Percentiles rank a stretch among this genome's conserved stretches.
These are phyloP conservation scores for Dendryphion nanum DNA, from an alignment of 2,329 filamentous ascomycete genomes.

Conservation along the genomic window DNA sequence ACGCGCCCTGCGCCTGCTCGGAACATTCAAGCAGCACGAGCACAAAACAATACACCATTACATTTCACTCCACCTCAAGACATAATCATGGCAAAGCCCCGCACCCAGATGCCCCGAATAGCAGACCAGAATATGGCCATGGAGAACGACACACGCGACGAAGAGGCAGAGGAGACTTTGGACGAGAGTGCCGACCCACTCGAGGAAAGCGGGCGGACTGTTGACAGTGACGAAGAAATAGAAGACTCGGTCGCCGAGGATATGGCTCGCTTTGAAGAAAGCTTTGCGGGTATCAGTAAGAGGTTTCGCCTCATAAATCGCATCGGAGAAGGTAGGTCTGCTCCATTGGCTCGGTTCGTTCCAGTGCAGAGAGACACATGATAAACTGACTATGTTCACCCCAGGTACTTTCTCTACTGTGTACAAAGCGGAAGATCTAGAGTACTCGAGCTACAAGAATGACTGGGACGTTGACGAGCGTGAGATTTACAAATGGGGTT, in stretches of 20 bases:
- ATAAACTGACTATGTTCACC: constrained; percentile 19
- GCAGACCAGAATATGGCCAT: constrained; percentile 23
- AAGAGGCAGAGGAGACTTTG: constrained; percentile 41
- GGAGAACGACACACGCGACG: constrained; percentile 31
- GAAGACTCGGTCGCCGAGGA: constrained; percentile 74
- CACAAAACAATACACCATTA: constrained; percentile 8
- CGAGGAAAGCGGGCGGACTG: constrained; percentile 50
- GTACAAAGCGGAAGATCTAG: constrained; percentile 94
- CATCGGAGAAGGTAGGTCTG: constrained; percentile 80
- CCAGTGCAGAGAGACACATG: constrained; percentile 23
- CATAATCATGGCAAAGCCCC: constrained; percentile 31
- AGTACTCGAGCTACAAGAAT: constrained; percentile 80
- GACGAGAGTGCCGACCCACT: constrained; percentile 51
- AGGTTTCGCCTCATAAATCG: constrained; percentile 90
- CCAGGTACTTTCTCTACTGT: constrained; percentile 96
- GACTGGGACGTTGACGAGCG: constrained; percentile 77
- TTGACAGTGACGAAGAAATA: constrained; percentile 56
- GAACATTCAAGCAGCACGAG: constrained; percentile 2
- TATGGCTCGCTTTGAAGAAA: constrained; percentile 79
- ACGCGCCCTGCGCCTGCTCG: too few species aligned
- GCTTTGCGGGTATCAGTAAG: constrained; percentile 79
- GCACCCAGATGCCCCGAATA: constrained; percentile 20
- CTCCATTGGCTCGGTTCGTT: constrained; percentile 20
- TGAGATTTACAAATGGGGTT: constrained; percentile 63
- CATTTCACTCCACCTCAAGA: too few species aligned